Conservation (phyloP, 306 rosid genomes). For the Prosopis cineraria region DNA sequence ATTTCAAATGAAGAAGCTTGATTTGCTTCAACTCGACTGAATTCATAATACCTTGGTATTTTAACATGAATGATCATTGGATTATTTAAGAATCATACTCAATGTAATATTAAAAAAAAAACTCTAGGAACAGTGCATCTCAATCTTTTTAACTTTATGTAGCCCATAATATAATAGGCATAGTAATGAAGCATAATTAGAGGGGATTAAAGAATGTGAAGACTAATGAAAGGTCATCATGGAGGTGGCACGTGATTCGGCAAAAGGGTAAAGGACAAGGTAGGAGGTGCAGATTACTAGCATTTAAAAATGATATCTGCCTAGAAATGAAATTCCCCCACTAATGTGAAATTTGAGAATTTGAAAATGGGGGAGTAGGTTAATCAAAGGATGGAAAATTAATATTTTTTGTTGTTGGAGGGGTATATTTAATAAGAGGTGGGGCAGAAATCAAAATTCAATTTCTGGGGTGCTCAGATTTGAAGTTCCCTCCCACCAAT, state of each 20-base stretch:
- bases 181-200: background rate
- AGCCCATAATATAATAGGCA: background rate
- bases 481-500: background rate
- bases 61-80: background rate
- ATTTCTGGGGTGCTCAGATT: background rate
- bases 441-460: background rate
- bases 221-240: background rate
- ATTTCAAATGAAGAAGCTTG: too few relatives aligned
- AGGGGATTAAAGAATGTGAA: background rate
- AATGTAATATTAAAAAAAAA: too few relatives aligned
- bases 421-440: too few relatives aligned
- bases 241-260: background rate
- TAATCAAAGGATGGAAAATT: constrained; percentile 20
- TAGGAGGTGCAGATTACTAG: background rate
- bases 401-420: background rate
- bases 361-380: background rate
- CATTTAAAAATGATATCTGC: background rate
- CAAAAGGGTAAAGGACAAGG: background rate
- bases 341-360: constrained; percentile 6
- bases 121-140: background rate
- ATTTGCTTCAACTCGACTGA: background rate
- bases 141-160: background rate
- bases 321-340: background rate
- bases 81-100: too few relatives aligned
- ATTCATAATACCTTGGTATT: background rate